Evolutionary conservation across 495 filamentous ascomycete species (phyloP).

Genomic region (Annulohypoxylon bovei): DNA sequence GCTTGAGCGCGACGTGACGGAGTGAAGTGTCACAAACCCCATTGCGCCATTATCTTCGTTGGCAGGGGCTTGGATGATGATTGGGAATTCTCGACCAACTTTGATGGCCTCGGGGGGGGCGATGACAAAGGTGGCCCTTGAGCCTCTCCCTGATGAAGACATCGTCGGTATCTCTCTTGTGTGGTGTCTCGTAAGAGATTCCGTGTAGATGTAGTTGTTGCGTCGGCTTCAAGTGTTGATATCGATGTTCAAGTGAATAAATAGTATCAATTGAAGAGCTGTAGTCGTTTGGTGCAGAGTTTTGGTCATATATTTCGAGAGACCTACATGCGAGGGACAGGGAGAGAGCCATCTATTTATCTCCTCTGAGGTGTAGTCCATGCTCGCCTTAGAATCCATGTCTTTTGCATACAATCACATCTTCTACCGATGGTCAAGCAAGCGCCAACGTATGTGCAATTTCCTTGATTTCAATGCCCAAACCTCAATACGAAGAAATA

Average conservation of each 20-base stretch:
- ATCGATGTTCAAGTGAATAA: background rate
- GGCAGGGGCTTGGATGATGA: constrained; percentile 21
- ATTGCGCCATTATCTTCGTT: constrained; percentile 22
- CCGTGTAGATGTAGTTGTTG: background rate
- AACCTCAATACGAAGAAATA: constrained; percentile 10
- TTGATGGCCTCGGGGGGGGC: constrained; percentile 13
- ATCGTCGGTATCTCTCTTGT: constrained; percentile 3
- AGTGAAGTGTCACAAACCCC: constrained; percentile 14
- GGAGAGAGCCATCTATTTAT: constrained; percentile 9
- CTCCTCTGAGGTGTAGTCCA: background rate
- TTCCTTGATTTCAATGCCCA: constrained; percentile 17
- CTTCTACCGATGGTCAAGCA: constrained; percentile 4
- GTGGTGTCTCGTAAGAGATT: background rate
- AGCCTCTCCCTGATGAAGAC: constrained; percentile 6
- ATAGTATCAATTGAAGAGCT: background rate
- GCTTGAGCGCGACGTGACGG: background rate
- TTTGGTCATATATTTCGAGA: background rate
- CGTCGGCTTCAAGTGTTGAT: background rate
- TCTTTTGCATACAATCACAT: constrained; percentile 4
- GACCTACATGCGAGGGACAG: background rate
- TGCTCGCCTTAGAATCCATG: background rate
- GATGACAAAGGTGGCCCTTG: constrained; percentile 9
- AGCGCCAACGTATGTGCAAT: constrained; percentile 14
- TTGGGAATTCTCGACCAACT: constrained; percentile 12
- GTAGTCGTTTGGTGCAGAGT: constrained; percentile 4